Evolutionary conservation across 331 rosid species (phyloP).

Genomic region (Quercus tomentella): DNA sequence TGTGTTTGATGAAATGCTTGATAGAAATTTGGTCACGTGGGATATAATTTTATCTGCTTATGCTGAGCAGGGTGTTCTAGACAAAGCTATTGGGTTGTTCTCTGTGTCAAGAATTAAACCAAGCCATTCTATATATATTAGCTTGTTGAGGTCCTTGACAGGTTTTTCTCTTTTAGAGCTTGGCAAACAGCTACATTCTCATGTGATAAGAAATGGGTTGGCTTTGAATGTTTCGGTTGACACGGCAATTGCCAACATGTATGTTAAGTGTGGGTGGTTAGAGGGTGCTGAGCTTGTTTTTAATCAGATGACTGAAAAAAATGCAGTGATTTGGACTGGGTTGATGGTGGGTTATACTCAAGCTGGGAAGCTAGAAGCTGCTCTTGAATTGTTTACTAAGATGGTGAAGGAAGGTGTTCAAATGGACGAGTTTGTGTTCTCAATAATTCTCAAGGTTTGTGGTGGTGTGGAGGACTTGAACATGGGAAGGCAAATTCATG

Average conservation of each 20-base stretch:
- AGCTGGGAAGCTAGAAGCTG: slow-evolving; percentile 35
- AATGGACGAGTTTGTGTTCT: slow-evolving; percentile 54
- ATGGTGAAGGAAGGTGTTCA: slow-evolving; percentile 40
- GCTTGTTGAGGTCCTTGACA: slow-evolving; percentile 35
- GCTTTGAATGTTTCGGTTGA: slow-evolving; percentile 23
- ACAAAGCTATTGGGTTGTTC: slow-evolving; percentile 37
- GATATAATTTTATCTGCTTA: slow-evolving; percentile 40
- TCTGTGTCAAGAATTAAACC: slow-evolving; percentile 31
- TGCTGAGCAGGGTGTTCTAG: slow-evolving; percentile 29
- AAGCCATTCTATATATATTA: slow-evolving; percentile 30
- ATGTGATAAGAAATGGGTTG: slow-evolving; percentile 38
- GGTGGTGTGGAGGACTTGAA: slow-evolving; percentile 42
- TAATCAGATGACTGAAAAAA: slow-evolving; percentile 37
- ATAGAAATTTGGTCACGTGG: slow-evolving; percentile 41
- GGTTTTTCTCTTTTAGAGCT: slow-evolving; percentile 29
- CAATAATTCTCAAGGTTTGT: slow-evolving; percentile 53
- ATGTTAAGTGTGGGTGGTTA: slow-evolving; percentile 55
- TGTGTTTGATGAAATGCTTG: slow-evolving; percentile 48
- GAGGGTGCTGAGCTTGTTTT: slow-evolving; percentile 45
- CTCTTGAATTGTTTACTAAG: slow-evolving; percentile 36
- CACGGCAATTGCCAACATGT: slow-evolving; percentile 45
- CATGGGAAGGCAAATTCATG: slow-evolving; percentile 47
- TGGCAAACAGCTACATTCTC: slow-evolving; percentile 53
- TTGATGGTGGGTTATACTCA: slow-evolving; percentile 58
- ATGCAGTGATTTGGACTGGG: slow-evolving; percentile 54